phyloP scores from a whole-genome alignment of 192 early-diverging fungal species.

The Rhizophlyctis rosea region DNA sequence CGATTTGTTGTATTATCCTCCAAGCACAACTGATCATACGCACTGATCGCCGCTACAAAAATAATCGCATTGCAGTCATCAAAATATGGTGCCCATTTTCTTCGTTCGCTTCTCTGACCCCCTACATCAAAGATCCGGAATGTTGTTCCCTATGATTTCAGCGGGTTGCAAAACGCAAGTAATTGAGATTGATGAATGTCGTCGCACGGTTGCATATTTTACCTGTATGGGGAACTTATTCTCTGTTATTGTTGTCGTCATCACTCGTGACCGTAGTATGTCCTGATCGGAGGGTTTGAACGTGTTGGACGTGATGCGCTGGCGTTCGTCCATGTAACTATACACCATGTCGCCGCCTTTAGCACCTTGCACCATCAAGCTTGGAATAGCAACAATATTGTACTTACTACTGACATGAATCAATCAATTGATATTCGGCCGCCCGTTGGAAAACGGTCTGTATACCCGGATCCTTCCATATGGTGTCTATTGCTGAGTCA shows the following conservation, averaged over 20 bases:
- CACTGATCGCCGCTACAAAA: conserved; percentile 62
- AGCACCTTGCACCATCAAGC: not conserved
- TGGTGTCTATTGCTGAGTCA: conserved; percentile 18
- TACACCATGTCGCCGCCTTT: not conserved
- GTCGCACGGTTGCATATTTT: too few relatives aligned
- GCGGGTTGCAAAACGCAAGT: too few relatives aligned
- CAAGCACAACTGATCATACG: conserved; percentile 61
- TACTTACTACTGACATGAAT: conserved; percentile 40
- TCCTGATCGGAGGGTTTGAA: conserved; percentile 67
- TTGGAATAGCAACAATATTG: not conserved
- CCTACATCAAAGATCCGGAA: conserved; percentile 71
- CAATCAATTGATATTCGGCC: conserved; percentile 46
- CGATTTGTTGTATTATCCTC: conserved; percentile 64
- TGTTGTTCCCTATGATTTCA: too few relatives aligned
- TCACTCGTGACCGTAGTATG: conserved; percentile 65
- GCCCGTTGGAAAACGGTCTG: conserved; percentile 29
- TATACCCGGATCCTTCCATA: conserved; percentile 45
- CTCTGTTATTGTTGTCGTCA: conserved; percentile 71
- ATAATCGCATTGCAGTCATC: conserved; percentile 70
- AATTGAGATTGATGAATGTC: too few relatives aligned
- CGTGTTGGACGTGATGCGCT: conserved; percentile 41
- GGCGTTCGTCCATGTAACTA: conserved; percentile 38
- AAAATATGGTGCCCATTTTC: conserved; percentile 71
- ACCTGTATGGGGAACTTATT: conserved; percentile 61
- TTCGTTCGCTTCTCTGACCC: conserved; percentile 61